phyloP scores from a whole-genome alignment of 257 asterid species.

The Fraxinus anomala region DNA sequence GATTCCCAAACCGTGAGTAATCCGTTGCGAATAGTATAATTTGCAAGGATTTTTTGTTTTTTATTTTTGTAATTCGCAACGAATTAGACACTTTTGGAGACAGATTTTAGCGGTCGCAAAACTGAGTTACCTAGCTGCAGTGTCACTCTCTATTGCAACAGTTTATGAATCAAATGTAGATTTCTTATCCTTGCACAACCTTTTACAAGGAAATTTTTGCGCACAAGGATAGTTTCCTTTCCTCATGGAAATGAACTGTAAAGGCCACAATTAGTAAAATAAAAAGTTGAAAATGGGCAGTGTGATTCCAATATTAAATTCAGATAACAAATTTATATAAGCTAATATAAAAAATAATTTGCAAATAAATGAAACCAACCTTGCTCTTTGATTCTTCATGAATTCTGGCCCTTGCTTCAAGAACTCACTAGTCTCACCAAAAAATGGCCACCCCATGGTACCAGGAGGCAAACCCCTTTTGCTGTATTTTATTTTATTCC shows the following conservation, averaged over 20 bases:
- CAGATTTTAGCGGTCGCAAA: background rate
- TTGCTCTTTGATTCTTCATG: conserved; percentile 57
- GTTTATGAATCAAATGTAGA: background rate
- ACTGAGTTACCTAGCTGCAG: background rate
- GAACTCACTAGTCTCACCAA: conserved; percentile 68
- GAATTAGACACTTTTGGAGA: background rate
- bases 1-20: background rate
- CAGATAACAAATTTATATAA: background rate
- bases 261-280: no score
- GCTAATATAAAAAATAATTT: background rate
- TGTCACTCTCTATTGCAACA: background rate
- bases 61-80: no score
- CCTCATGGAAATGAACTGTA: no score
- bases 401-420: conserved; percentile 64
- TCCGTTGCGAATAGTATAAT: background rate
- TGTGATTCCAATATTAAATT: background rate
- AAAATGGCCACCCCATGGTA: conserved; percentile 80
- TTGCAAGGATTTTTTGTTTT: no score
- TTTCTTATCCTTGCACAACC: background rate
- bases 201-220: background rate
- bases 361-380: conserved; percentile 35
- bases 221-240: background rate
- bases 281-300: no score
- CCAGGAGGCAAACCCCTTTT: conserved; percentile 75
- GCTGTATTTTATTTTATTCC: conserved; percentile 48